Evolutionary conservation across 768 basidiomycete species (phyloP), one percentile per base, ranked within the genome.

Genomic region (Pleurotus eryngii): DNA sequence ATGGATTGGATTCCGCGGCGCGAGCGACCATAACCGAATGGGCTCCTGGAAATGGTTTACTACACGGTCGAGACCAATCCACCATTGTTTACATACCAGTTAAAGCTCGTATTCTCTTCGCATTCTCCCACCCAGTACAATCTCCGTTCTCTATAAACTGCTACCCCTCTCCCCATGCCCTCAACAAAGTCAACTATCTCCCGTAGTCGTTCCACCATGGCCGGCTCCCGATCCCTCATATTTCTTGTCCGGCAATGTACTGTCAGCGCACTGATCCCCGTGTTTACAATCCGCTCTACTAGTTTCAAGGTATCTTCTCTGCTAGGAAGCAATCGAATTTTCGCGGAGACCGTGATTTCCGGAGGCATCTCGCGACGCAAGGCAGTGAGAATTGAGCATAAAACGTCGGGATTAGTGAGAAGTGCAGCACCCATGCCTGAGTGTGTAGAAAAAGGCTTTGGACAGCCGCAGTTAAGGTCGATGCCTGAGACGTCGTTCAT

Each of bases 401-500:
- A 81, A 30, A 94, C 76, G 65, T 98, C 94, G 0, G 97, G 95
- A 37, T 90, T 96, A 3, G 90, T 85, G 50, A 99, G 83, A 12
- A 99, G 78, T 2, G 95, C 96, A 0, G 97, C 96, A 7, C 97
- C 97, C 95, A 98, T 98, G 0, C 97, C 97, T 0, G 88, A 74
- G 62, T 91, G 89, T 0, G 92, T 94, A 18, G 94, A 96, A 72
- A 98, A 98, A 0, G 95, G 91, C 65, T 96, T 96, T 0, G 95
- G 95, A 67, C 96, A 99, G 0, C 96, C 97, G 67, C 97, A 98
- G 70, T 98, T 98, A 59, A 99, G 86, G 69, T 98, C 97, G 64
- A 99, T 80, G 17, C 95, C 97, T 0, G 95, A 86, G 27, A 99
- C 86, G 65, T 99, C 97, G 35, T 90, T 75, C 72, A 87, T 80